Evolutionary conservation across 2,329 filamentous ascomycete genomes (phyloP).

Genomic region (Curvularia sp.): DNA sequence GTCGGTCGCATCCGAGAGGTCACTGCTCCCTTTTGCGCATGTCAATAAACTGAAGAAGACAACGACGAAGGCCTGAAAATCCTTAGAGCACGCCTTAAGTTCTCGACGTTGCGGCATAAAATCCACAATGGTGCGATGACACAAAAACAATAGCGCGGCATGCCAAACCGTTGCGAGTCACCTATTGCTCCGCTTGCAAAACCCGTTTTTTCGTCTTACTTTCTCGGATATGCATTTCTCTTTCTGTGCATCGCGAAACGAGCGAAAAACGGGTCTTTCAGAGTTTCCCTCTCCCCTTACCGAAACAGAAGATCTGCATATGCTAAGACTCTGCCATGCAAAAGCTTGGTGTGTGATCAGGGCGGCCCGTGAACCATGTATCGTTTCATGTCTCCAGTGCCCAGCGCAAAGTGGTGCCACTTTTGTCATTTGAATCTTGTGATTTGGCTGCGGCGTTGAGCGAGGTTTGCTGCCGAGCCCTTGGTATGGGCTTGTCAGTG

Average conservation of each 20-base stretch:
- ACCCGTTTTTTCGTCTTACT: neutral
- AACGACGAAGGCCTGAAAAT: neutral
- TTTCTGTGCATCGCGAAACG: neutral
- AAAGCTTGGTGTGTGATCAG: constrained; percentile 7
- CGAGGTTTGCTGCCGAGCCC: neutral
- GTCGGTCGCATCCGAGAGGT: neutral
- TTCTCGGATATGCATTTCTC: neutral
- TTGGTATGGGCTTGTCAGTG: neutral
- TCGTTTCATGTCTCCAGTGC: neutral
- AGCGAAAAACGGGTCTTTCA: neutral
- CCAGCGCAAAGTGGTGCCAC: neutral
- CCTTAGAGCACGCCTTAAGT: neutral
- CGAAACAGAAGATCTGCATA: neutral
- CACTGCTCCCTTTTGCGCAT: neutral
- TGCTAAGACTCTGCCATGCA: constrained; percentile 9
- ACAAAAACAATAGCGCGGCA: neutral
- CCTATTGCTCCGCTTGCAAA: neutral
- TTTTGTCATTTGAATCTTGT: neutral
- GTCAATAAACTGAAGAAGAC: neutral
- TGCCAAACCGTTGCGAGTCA: neutral
- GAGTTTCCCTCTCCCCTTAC: too few relatives aligned
- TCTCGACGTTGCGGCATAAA: neutral
- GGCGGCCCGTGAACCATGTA: constrained; percentile 2
- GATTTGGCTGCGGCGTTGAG: neutral
- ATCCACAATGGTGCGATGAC: neutral